Conservation (phyloP, 495 filamentous ascomycete species). For the Apodospora peruviana region DNA sequence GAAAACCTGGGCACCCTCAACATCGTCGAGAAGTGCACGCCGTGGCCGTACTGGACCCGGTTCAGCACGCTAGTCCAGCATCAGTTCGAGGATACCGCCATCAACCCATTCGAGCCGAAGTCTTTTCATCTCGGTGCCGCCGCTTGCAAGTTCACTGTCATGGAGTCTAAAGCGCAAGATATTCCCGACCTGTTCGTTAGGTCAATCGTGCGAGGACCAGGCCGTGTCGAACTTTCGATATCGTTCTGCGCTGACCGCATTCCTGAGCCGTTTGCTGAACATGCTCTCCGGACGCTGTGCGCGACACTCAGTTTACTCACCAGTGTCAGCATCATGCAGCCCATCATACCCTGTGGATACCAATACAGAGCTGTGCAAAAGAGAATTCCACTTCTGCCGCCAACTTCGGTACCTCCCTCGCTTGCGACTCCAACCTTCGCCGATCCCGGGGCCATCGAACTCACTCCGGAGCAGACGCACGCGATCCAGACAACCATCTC, state of each 20-base stretch:
- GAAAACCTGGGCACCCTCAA: slow-evolving; percentile 38
- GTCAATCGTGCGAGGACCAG: slow-evolving; percentile 25
- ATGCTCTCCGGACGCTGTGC: slow-evolving; percentile 37
- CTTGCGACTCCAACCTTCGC: slow-evolving; percentile 12
- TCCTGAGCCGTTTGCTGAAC: slow-evolving; percentile 31
- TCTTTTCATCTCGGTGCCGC: slow-evolving; percentile 36
- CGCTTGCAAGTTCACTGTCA: slow-evolving; percentile 31
- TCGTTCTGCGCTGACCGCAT: slow-evolving; percentile 38
- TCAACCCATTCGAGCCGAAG: slow-evolving; percentile 25
- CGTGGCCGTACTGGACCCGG: slow-evolving; percentile 45
- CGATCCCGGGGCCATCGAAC: slow-evolving; percentile 8
- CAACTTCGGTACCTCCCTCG: slow-evolving; percentile 11
- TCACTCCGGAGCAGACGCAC: slow-evolving; percentile 23
- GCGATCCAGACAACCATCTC: slow-evolving; percentile 32
- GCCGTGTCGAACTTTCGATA: slow-evolving; percentile 32
- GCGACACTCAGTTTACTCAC: slow-evolving; percentile 36
- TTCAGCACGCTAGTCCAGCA: slow-evolving; percentile 42
- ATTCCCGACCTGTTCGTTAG: slow-evolving; percentile 36
- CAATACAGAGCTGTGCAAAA: slow-evolving; percentile 27
- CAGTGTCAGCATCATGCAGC: slow-evolving; percentile 35
- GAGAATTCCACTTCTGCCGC: slow-evolving; percentile 32
- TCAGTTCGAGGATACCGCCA: slow-evolving; percentile 30
- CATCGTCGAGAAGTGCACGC: slow-evolving; percentile 41
- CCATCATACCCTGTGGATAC: slow-evolving; percentile 29
- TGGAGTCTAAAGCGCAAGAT: slow-evolving; percentile 33